Evolutionary conservation across 352 stramenopile genomes (phyloP).

Genomic region (Globisporangium alternatum): DNA sequence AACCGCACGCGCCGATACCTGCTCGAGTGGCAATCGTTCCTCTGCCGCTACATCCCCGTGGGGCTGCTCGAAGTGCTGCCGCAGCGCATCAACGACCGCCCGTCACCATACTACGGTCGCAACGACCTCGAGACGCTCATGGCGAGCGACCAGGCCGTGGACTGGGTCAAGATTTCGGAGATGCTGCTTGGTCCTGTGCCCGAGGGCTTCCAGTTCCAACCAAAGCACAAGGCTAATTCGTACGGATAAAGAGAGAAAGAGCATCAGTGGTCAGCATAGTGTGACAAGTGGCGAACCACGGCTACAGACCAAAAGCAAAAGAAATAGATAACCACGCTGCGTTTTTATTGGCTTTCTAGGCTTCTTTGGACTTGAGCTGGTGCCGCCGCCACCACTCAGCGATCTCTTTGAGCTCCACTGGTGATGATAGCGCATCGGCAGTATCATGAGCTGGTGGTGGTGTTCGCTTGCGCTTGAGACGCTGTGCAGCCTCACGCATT

Average conservation of each 20-base stretch:
- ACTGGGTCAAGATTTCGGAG: conserved; percentile 99
- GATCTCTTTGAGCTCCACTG: conserved; percentile 30
- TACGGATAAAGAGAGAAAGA: conserved; percentile 53
- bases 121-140: conserved; percentile 98
- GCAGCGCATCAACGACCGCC: conserved; percentile 97
- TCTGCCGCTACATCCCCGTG: conserved; percentile 97
- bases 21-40: conserved; percentile 99
- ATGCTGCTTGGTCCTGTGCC: conserved; percentile 97
- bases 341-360: background rate
- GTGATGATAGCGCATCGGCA: conserved; percentile 3
- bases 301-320: background rate
- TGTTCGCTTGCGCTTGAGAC: conserved; percentile 17
- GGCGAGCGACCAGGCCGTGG: conserved; percentile 90
- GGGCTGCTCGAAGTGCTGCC: conserved; percentile 94
- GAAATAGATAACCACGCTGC: background rate
- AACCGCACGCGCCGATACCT: conserved; percentile 98
- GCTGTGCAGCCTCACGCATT: conserved; percentile 9
- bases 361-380: conserved; percentile 5
- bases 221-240: conserved; percentile 98
- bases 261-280: background rate
- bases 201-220: conserved; percentile 92
- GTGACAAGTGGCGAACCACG: background rate
- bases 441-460: conserved; percentile 4
- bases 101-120: conserved; percentile 90
- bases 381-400: conserved; percentile 55